Evolutionary conservation across 441 rosid species (phyloP), one percentile per base, ranked within the genome.

Genomic region (Euphorbia corollata): DNA sequence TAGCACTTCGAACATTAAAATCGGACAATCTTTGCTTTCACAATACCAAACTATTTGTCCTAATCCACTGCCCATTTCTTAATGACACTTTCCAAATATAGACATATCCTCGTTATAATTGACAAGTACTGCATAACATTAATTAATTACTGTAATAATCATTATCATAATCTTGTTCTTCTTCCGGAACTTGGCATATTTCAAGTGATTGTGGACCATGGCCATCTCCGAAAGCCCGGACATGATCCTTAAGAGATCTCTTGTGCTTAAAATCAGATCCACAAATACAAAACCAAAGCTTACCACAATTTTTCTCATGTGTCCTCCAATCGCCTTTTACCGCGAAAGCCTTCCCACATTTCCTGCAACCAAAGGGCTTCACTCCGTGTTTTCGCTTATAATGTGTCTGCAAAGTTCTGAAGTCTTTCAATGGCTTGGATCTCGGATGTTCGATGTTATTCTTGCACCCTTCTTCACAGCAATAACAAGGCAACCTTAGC

Each of bases 241-340:
- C 89, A 62, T 91, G 97, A 67, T 91, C 97, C 75, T 91, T 88
- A 19, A 91, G 88, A 1, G 97, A 88, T 74, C 97, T 87, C 77
- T 91, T 91, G 76, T 91, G 97, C 79, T 91, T 91, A 75, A 91
- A 91, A 79, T 91, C 96, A 19, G 96, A 88, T 6, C 97, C 96
- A 27, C 97, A 91, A 34, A 79, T 80, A 63, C 97, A 91, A 73
- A 84, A 88, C 96, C 97, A 88, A 55, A 88, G 78, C 77, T 88
- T 87, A n/a, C 93, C 97, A 20, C 97, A 91, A 50, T 91, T 91
- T 75, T 91, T 88, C 86, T 91, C 97, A 60, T 91, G 96, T 24
- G 97, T 91, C 75, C 96, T 86, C 97, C 97, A 91, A 64, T 91
- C 97, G 3, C 96, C 97, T 66, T 88, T 79, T 1, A 91, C 97